A percentile compares a stretch with the other conserved stretches of the same genome.
These are phyloP conservation scores for Colletotrichum shisoi DNA, from an alignment of 2,329 filamentous ascomycete genomes.

Conservation along the genomic window DNA sequence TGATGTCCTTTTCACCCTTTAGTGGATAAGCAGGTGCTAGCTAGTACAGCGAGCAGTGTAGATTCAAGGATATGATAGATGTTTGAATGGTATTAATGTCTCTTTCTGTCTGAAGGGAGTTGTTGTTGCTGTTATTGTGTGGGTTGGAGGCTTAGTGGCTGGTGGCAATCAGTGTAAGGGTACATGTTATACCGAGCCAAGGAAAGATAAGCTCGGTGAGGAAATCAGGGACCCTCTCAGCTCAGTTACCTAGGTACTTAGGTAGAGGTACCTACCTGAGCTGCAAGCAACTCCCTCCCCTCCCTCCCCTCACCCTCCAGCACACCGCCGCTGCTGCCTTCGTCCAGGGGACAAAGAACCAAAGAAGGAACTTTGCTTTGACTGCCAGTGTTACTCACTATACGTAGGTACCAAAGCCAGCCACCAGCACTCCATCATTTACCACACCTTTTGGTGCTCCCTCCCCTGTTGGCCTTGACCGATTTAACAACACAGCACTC, in stretches of 20 bases:
- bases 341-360: neutral
- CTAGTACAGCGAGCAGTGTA: too few relatives aligned
- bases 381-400: neutral
- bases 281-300: neutral
- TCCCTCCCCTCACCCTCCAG: constrained; percentile 1
- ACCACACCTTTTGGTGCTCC: neutral
- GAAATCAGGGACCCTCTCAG: neutral
- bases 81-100: neutral
- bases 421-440: constrained; percentile 13
- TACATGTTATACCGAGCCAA: neutral
- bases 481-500: neutral
- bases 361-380: constrained; percentile 15
- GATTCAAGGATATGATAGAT: neutral
- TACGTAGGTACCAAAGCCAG: neutral
- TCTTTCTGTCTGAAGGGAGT: neutral
- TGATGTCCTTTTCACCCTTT: neutral
- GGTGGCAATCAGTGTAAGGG: too few relatives aligned
- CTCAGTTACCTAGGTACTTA: neutral
- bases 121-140: too few relatives aligned
- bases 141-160: too few relatives aligned
- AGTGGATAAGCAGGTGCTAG: neutral
- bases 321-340: constrained; percentile 15
- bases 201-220: neutral
- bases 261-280: neutral
- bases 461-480: neutral